Evolutionary conservation across 805 yeast species (phyloP).

Genomic region (Schwanniomyces sp.): DNA sequence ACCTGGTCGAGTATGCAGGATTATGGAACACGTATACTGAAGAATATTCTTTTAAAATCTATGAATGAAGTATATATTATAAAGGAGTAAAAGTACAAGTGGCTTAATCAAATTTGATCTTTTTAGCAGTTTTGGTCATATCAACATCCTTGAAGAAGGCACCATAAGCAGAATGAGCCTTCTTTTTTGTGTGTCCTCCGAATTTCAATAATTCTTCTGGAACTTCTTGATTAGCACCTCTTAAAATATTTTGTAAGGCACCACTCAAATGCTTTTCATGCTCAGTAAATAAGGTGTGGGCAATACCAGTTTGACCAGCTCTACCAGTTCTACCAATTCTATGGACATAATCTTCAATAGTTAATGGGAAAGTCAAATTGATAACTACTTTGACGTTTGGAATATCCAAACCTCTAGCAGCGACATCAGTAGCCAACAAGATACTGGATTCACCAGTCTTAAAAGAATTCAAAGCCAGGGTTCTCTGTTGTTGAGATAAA

Average conservation of each 20-base stretch:
- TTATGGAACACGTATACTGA: not conserved
- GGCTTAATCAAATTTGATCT: constrained; percentile 72
- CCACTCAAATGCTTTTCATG: constrained; percentile 96
- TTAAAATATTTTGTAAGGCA: constrained; percentile 84
- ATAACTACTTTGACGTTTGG: constrained; percentile 96
- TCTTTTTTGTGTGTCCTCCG: constrained; percentile 97
- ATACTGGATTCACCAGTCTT: constrained; percentile 75
- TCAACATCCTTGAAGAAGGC: constrained; percentile 95
- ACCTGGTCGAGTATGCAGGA: not conserved
- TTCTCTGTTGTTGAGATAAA: constrained; percentile 87
- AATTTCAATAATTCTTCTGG: constrained; percentile 93
- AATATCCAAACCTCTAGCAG: constrained; percentile 96
- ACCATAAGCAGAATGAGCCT: constrained; percentile 97
- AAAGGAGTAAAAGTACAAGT: constrained; percentile 1
- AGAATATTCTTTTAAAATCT: constrained; percentile 7
- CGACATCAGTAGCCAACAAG: constrained; percentile 95
- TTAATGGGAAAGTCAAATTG: constrained; percentile 92
- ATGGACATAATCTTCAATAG: constrained; percentile 96
- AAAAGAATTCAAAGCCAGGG: constrained; percentile 81
- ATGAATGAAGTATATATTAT: not conserved
- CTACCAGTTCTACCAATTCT: constrained; percentile 98
- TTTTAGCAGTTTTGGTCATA: constrained; percentile 78
- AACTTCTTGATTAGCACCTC: constrained; percentile 93
- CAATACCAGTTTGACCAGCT: constrained; percentile 93
- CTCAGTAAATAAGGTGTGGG: constrained; percentile 94